Evolutionary conservation across 1,284 basidiomycete species (phyloP).

Genomic region (Ustanciosporium gigantosporum): DNA sequence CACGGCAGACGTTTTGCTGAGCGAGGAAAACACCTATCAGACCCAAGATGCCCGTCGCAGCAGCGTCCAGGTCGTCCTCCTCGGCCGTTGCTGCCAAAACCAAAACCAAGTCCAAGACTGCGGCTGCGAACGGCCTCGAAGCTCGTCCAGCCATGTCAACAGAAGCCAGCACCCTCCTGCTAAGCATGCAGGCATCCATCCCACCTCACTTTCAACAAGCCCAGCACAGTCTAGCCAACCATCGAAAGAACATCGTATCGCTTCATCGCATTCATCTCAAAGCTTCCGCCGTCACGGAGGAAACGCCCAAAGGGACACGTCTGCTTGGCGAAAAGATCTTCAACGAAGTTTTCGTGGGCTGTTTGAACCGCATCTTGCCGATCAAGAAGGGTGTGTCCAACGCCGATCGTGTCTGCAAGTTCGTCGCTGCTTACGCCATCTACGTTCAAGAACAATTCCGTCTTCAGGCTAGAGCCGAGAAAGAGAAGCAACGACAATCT

Average conservation of each 20-base stretch:
- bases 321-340: slow-evolving; percentile 81
- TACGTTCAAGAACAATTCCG: slow-evolving; percentile 62
- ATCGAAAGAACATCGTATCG: slow-evolving; percentile 86
- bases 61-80: slow-evolving; percentile 17
- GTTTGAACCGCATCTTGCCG: slow-evolving; percentile 73
- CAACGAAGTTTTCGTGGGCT: slow-evolving; percentile 67
- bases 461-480: slow-evolving; percentile 26
- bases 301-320: slow-evolving; percentile 66
- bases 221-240: slow-evolving; percentile 80
- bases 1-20: not conserved
- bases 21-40: too few relatives aligned
- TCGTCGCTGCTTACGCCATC: slow-evolving; percentile 79
- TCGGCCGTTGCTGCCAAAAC: too few relatives aligned
- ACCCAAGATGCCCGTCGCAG: slow-evolving; percentile 35
- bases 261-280: slow-evolving; percentile 80
- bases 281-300: slow-evolving; percentile 68
- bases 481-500: not conserved
- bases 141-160: not conserved
- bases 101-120: too few relatives aligned
- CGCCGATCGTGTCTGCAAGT: slow-evolving; percentile 82
- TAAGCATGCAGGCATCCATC: slow-evolving; percentile 23
- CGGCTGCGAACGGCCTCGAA: too few relatives aligned
- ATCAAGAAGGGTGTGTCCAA: slow-evolving; percentile 81
- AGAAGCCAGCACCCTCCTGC: slow-evolving; percentile 11
- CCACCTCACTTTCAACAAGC: slow-evolving; percentile 72